phyloP scores from a whole-genome alignment of 1,139 yeast species.

The Taphrina sp. region DNA sequence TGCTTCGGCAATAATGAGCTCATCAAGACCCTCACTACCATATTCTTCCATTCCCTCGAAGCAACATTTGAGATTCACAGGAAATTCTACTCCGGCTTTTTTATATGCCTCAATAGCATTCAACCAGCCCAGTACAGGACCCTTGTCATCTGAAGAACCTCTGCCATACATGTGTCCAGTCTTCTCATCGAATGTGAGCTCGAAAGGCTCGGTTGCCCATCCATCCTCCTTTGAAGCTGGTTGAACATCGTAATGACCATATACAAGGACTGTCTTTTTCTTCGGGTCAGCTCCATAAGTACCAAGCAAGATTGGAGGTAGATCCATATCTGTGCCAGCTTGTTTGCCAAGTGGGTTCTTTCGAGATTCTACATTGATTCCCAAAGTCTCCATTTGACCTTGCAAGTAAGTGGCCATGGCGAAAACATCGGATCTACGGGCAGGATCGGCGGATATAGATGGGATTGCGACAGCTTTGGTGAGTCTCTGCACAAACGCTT shows the following conservation, averaged over 20 bases:
- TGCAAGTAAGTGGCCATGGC: constrained; percentile 79
- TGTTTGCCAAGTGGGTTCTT: constrained; percentile 80
- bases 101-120: constrained; percentile 88
- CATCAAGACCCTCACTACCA: constrained; percentile 90
- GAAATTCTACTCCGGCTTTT: constrained; percentile 78
- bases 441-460: constrained; percentile 89
- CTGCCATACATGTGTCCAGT: constrained; percentile 72
- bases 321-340: constrained; percentile 62
- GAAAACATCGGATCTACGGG: constrained; percentile 79
- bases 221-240: constrained; percentile 93
- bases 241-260: constrained; percentile 98
- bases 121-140: constrained; percentile 97
- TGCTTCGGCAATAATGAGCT: constrained; percentile 75
- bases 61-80: constrained; percentile 87
- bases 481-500: constrained; percentile 47
- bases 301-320: constrained; percentile 92
- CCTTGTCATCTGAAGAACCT: constrained; percentile 97
- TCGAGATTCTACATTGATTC: constrained; percentile 70
- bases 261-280: constrained; percentile 83
- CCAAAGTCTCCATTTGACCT: constrained; percentile 63
- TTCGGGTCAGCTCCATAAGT: constrained; percentile 76
- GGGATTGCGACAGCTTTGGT: constrained; percentile 85
- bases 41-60: constrained; percentile 99
- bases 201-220: constrained; percentile 91
- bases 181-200: constrained; percentile 52